phyloP scores from a whole-genome alignment of 768 basidiomycete species.

The Russula sp. region DNA sequence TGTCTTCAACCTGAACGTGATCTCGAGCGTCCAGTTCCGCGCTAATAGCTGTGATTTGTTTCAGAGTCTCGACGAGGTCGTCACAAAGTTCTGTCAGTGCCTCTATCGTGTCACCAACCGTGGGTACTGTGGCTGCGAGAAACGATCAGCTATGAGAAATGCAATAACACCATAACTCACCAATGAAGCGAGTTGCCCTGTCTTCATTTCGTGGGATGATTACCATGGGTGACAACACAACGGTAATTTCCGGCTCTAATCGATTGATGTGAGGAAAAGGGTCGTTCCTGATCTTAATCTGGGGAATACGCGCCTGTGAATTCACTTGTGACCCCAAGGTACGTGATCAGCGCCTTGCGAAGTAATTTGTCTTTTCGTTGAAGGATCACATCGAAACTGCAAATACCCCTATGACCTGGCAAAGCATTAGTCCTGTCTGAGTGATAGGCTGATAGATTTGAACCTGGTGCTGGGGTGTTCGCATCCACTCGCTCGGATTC shows the following conservation, averaged over 20 bases:
- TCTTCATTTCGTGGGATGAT: conserved; percentile 55
- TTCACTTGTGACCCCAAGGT: conserved; percentile 65
- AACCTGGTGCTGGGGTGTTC: conserved; percentile 51
- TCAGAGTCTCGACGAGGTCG: conserved; percentile 54
- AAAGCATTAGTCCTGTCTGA: conserved; percentile 5
- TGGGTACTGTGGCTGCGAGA: conserved; percentile 61
- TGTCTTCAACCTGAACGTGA: conserved; percentile 63
- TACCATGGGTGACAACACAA: conserved; percentile 64
- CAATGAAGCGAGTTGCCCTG: conserved; percentile 48
- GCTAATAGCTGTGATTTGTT: conserved; percentile 60
- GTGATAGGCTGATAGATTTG: conserved; percentile 18
- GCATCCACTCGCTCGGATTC: conserved; percentile 59
- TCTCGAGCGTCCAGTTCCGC: conserved; percentile 69
- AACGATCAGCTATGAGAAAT: background rate
- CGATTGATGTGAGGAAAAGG: background rate
- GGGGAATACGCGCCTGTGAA: conserved; percentile 50
- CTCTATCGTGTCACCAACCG: conserved; percentile 66
- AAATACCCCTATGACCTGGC: conserved; percentile 46
- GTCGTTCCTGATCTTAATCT: background rate
- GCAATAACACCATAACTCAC: conserved; percentile 33
- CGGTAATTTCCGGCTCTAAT: conserved; percentile 62
- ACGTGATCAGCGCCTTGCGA: conserved; percentile 55
- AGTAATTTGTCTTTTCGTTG: conserved; percentile 51
- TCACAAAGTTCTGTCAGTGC: conserved; percentile 56
- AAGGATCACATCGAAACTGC: conserved; percentile 56